Evolutionary conservation across 129 eudicot species (phyloP).

Genomic region (Daucus carota): DH1_v3.0 NC_030383.2:60944001-60944500

Average conservation of each 20-base stretch:
- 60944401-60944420: slow-evolving; percentile 52
- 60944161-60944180: slow-evolving; percentile 41
- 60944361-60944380: slow-evolving; percentile 46
- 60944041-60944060: slow-evolving; percentile 59
- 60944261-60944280: slow-evolving; percentile 39
- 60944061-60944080: slow-evolving; percentile 43
- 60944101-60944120: slow-evolving; percentile 39
- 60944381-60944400: slow-evolving; percentile 38
- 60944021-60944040: slow-evolving; percentile 56
- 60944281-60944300: slow-evolving; percentile 42
- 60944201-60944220: slow-evolving; percentile 40
- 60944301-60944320: slow-evolving; percentile 43
- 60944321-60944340: slow-evolving; percentile 51
- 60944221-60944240: slow-evolving; percentile 35
- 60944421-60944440: slow-evolving; percentile 26
- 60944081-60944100: slow-evolving; percentile 44
- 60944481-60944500: slow-evolving; percentile 43
- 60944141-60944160: slow-evolving; percentile 48
- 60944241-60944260: slow-evolving; percentile 58
- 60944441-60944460: slow-evolving; percentile 50
- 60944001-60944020: slow-evolving; percentile 53
- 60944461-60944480: slow-evolving; percentile 34
- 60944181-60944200: slow-evolving; percentile 29
- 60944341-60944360: slow-evolving; percentile 44
- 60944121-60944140: slow-evolving; percentile 63